These are phyloP conservation scores for Mycotypha africana DNA, from an alignment of 371 early-diverging fungal species.

Conservation along the genomic window DNA sequence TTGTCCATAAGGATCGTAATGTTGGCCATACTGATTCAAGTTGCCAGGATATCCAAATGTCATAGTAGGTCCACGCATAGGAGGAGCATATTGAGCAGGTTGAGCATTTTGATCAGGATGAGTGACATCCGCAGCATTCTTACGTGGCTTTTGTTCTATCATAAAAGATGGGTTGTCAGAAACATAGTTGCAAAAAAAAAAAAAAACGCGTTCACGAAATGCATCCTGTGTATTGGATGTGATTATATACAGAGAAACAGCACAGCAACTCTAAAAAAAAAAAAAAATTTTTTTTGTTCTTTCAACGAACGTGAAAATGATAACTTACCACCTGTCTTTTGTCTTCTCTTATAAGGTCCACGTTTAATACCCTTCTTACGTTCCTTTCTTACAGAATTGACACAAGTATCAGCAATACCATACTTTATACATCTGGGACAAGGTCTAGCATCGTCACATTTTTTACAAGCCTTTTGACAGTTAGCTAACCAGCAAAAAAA, in stretches of 20 bases:
- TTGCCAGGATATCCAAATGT: constrained; percentile 40
- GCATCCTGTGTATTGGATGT: too few relatives aligned
- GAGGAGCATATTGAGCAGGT: constrained; percentile 14
- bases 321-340: constrained; percentile 26
- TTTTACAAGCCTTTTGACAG: constrained; percentile 92
- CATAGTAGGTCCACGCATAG: constrained; percentile 16
- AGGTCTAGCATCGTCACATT: constrained; percentile 86
- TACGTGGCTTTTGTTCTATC: constrained; percentile 18
- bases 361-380: constrained; percentile 83
- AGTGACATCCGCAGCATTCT: constrained; percentile 4
- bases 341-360: constrained; percentile 75
- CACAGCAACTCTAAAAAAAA: background rate
- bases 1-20: constrained; percentile 33
- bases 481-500: too few relatives aligned
- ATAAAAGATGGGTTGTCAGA: background rate
- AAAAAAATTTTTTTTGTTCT: background rate
- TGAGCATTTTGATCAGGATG: constrained; percentile 10
- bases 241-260: too few relatives aligned
- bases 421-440: constrained; percentile 83
- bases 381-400: constrained; percentile 79
- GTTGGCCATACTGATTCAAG: constrained; percentile 43
- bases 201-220: too few relatives aligned
- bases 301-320: too few relatives aligned
- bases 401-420: constrained; percentile 69
- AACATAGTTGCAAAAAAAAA: background rate